Conservation (phyloP, 768 basidiomycete genomes). For the Tylopilus subfusipes region DNA sequence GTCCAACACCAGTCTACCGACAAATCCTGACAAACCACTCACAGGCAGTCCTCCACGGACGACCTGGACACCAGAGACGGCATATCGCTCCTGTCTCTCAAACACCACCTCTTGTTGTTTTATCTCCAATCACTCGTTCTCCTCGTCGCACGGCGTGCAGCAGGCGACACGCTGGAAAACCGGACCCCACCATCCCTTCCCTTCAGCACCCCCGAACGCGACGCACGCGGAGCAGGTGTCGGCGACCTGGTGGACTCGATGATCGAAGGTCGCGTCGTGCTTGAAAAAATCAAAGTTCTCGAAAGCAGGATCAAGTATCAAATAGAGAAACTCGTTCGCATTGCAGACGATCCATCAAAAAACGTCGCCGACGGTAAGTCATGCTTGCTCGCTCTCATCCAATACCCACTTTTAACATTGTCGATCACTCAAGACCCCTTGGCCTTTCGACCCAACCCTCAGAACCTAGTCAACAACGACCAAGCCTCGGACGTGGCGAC, state of each 20-base stretch:
- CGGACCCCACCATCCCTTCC: constrained; percentile 47
- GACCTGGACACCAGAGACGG: constrained; percentile 64
- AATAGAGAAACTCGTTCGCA: constrained; percentile 86
- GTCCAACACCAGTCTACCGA: not conserved
- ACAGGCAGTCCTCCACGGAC: constrained; percentile 30
- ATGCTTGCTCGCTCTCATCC: not conserved
- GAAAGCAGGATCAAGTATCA: constrained; percentile 92
- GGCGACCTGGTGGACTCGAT: constrained; percentile 80
- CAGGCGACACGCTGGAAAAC: constrained; percentile 58
- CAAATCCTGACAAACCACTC: constrained; percentile 13
- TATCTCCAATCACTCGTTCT: constrained; percentile 84
- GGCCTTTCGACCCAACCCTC: constrained; percentile 87
- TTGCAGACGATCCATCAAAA: constrained; percentile 59
- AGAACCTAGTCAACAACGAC: constrained; percentile 55
- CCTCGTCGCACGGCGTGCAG: constrained; percentile 62
- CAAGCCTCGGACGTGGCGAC: constrained; percentile 31
- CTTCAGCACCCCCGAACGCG: constrained; percentile 53
- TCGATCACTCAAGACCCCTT: constrained; percentile 64
- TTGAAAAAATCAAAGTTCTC: constrained; percentile 85
- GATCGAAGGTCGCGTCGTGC: constrained; percentile 73
- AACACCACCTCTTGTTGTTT: constrained; percentile 78
- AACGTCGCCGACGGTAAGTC: constrained; percentile 57
- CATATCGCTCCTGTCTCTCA: constrained; percentile 86
- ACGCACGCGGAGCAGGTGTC: constrained; percentile 48
- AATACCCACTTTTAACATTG: not conserved